Evolutionary conservation across 176 grass and related monocot species (phyloP).

Genomic region (Elaeis guineensis): DNA sequence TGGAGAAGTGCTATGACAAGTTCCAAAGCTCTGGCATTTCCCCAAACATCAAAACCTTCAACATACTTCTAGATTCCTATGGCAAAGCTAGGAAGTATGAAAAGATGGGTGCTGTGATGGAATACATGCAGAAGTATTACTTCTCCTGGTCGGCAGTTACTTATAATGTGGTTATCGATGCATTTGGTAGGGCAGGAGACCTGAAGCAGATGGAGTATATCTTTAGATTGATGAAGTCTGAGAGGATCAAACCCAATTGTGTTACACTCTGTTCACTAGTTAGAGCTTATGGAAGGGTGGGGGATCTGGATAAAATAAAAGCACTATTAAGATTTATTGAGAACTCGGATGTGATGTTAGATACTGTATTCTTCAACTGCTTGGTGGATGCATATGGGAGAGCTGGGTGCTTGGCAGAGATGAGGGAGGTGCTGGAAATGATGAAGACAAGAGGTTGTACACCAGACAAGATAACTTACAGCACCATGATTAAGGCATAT

Average conservation of each 20-base stretch:
- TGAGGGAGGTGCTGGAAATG: conserved; percentile 74
- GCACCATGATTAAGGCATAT: conserved; percentile 92
- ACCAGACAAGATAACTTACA: conserved; percentile 76
- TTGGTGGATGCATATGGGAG: conserved; percentile 90
- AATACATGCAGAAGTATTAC: conserved; percentile 95
- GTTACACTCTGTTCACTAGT: conserved; percentile 82
- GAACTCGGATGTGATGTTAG: conserved; percentile 80
- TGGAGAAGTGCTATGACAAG: conserved; percentile 92
- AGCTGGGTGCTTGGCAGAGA: conserved; percentile 70
- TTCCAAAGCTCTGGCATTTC: conserved; percentile 78
- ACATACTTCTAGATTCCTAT: conserved; percentile 89
- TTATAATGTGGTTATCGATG: conserved; percentile 92
- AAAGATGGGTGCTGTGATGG: conserved; percentile 97
- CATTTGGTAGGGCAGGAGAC: conserved; percentile 74
- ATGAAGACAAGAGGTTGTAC: conserved; percentile 50
- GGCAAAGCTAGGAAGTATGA: conserved; percentile 91
- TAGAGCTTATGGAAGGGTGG: conserved; percentile 77
- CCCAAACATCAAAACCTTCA: conserved; percentile 90
- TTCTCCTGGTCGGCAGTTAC: conserved; percentile 93
- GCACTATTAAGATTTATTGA: conserved; percentile 54
- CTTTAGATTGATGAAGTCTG: conserved; percentile 96
- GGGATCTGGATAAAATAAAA: conserved; percentile 60
- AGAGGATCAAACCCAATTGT: conserved; percentile 84
- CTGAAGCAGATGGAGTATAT: conserved; percentile 87
- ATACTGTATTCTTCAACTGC: conserved; percentile 89